Percentiles rank a stretch among this genome's conserved stretches.
Evolutionary conservation across 2,329 filamentous ascomycete genomes (phyloP).

Genomic region (Calonectria henricotiae): DNA sequence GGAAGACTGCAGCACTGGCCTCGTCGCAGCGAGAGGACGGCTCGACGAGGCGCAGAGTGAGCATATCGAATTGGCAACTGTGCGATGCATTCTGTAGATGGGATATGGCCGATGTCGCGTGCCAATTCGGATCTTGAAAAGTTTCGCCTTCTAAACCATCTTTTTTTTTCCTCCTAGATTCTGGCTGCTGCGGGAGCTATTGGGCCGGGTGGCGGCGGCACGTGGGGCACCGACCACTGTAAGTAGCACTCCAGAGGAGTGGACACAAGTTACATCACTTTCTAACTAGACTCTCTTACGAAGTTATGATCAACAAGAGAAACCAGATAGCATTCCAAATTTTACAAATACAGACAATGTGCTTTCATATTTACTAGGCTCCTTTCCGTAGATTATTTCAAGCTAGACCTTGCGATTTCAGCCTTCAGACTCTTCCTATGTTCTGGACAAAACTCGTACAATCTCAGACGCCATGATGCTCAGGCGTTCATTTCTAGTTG

Average conservation of each 20-base stretch:
- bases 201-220: constrained; percentile 14
- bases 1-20: constrained; percentile 54
- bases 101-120: constrained; percentile 21
- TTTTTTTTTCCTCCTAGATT: constrained; percentile 20
- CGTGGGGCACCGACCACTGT: constrained; percentile 16
- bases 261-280: neutral
- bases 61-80: constrained; percentile 47
- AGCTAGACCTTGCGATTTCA: neutral
- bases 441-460: constrained; percentile 12
- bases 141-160: neutral
- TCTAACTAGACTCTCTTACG: neutral
- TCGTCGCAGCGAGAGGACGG: constrained; percentile 38
- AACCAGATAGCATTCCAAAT: neutral
- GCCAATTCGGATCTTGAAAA: constrained; percentile 27
- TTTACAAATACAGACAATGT: neutral
- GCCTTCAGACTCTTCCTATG: neutral
- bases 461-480: constrained; percentile 23
- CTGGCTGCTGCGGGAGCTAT: constrained; percentile 12
- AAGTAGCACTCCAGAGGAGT: neutral
- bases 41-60: constrained; percentile 46
- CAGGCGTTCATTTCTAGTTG: constrained; percentile 39
- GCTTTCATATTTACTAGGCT: neutral
- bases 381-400: neutral
- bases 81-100: constrained; percentile 47
- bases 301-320: neutral